Conservation (phyloP, 176 grass and related monocot species). For the Rhipidocladum racemiflorum region DNA sequence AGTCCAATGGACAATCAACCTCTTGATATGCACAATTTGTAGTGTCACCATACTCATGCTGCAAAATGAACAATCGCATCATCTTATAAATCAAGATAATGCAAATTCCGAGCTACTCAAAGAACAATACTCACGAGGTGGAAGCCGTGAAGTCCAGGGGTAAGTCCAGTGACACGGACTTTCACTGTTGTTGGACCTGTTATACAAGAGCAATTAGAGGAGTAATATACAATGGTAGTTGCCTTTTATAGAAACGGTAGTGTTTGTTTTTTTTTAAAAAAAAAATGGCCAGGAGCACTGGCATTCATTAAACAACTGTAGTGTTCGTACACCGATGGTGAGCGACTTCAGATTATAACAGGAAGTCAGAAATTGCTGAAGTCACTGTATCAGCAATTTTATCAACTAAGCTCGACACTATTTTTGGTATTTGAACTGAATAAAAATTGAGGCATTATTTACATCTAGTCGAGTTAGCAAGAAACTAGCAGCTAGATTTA, state of each 20-base stretch:
- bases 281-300: too few species aligned
- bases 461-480: not conserved
- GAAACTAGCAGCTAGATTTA: not conserved
- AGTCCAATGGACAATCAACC: constrained; percentile 33
- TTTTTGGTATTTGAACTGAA: not conserved
- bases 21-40: constrained; percentile 97
- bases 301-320: too few species aligned
- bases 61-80: constrained; percentile 20
- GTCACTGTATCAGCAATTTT: too few species aligned
- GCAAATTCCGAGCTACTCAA: not conserved
- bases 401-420: not conserved
- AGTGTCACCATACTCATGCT: constrained; percentile 87
- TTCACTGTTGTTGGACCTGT: constrained; percentile 77
- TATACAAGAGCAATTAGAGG: not conserved
- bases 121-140: constrained; percentile 62
- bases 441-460: not conserved
- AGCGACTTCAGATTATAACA: not conserved
- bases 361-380: not conserved
- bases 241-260: not conserved
- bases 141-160: constrained; percentile 77
- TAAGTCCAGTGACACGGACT: constrained; percentile 69
- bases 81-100: not conserved
- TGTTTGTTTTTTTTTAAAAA: too few species aligned
- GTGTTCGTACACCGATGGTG: not conserved
- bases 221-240: not conserved